A percentile compares a stretch with the other conserved stretches of the same genome.
Evolutionary conservation across 2,329 filamentous ascomycete species (phyloP).

Genomic region (Lojkania enalia): DNA sequence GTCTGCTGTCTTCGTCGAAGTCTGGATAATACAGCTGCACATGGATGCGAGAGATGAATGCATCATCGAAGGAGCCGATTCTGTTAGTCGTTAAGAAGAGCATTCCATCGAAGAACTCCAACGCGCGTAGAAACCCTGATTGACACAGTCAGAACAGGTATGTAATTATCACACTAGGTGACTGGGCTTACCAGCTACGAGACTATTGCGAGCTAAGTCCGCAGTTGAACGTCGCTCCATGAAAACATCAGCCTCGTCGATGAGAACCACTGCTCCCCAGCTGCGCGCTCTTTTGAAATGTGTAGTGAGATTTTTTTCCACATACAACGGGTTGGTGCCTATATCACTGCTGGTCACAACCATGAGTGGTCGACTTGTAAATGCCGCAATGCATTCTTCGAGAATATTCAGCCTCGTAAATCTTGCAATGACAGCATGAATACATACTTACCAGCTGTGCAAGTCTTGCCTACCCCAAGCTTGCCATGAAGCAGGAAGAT

Average conservation of each 20-base stretch:
- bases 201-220: not conserved
- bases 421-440: not conserved
- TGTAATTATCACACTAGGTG: not conserved
- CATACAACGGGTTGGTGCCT: slow-evolving; percentile 13
- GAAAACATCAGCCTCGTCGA: slow-evolving; percentile 52
- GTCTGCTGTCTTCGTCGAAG: slow-evolving; percentile 48
- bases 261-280: slow-evolving; percentile 47
- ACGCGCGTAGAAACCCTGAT: slow-evolving; percentile 32
- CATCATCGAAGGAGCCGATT: slow-evolving; percentile 43
- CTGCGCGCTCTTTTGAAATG: slow-evolving; percentile 22
- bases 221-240: slow-evolving; percentile 8
- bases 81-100: slow-evolving; percentile 27
- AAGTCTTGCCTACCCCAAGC: slow-evolving; percentile 1
- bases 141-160: not conserved
- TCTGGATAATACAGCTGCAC: slow-evolving; percentile 52
- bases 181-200: not conserved
- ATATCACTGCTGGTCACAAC: slow-evolving; percentile 10
- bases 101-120: slow-evolving; percentile 50
- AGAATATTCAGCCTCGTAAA: not conserved
- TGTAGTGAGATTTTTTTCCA: slow-evolving; percentile 10
- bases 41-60: slow-evolving; percentile 39
- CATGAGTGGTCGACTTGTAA: not conserved
- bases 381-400: slow-evolving; percentile 24
- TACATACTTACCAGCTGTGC: too few species aligned
- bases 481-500: slow-evolving; percentile 45